Evolutionary conservation across 176 grass and related monocot genomes (phyloP), one percentile per base, ranked within the genome.

Genomic region (Ananas comosus): DNA sequence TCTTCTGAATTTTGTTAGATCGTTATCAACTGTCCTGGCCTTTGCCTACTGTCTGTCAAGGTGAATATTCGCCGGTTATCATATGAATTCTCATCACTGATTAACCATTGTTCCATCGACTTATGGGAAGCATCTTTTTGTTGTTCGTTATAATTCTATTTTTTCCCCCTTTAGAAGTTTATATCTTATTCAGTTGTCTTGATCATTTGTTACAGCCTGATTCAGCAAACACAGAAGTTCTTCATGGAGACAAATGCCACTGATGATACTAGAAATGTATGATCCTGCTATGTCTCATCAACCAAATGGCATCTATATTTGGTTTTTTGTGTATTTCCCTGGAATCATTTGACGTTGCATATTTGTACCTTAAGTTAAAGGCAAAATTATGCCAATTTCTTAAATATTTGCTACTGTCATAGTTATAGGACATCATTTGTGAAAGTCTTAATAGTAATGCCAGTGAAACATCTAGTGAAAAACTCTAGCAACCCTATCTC

Each of bases 31-130:
- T 76, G 89, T 92, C 64, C 65, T 97, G 71, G 81, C 89, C 72
- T 25, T 85, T 82, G 74, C 94, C 18, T 97, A 85, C 83, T 87
- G 88, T 81, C 69, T 92, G 47, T 90, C 94, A 79, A 97, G 89
- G 94, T 97, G 28, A 61, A 19, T 42, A 42, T 42, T 61, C 3
- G 21, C 56, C 0, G 16, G 13, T 61, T 61, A 21, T 0, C 56
- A 17, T 61, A 61, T 61, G 56, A 16, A 18, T 18, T 61, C 21
- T 18, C 9, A 61, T 61, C 33, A 4, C 5, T 7, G 33, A 4
- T 42, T 42, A 22, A 18, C 56, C 17, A n/a, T 61, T 9, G 0
- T 18, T 21, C 54, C 12, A 63, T 50, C 49, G 9, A 12, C 7
- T 73, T 73, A 19, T 11, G 49, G 33, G 16, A 18, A 57, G 52